These are phyloP conservation scores for Colletotrichum scovillei DNA, from an alignment of 2,329 filamentous ascomycete genomes.

Conservation along the genomic window DNA sequence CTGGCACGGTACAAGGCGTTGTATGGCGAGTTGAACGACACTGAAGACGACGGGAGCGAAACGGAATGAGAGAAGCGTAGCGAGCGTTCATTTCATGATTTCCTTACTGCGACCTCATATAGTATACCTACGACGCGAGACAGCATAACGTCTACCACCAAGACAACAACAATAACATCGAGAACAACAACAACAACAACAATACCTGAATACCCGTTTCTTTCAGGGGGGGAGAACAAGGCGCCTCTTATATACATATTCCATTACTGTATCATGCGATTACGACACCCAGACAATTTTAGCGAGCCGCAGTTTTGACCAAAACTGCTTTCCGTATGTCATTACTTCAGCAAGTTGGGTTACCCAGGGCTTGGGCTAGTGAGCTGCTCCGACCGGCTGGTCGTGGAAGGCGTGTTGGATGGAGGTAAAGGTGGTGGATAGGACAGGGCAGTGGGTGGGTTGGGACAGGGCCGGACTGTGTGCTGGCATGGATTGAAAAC, in stretches of 20 bases:
- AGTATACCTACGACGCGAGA: slow-evolving; percentile 35
- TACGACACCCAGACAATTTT: slow-evolving; percentile 26
- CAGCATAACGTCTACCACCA: slow-evolving; percentile 24
- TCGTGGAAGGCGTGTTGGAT: not conserved
- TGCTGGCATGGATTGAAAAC: not conserved
- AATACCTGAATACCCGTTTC: slow-evolving; percentile 34
- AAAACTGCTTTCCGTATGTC: slow-evolving; percentile 15
- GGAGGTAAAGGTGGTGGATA: not conserved
- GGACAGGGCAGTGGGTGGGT: not conserved
- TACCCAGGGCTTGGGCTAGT: not conserved
- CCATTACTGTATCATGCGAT: slow-evolving; percentile 33
- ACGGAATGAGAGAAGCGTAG: slow-evolving; percentile 42
- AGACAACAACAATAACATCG: slow-evolving; percentile 14
- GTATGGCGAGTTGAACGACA: slow-evolving; percentile 58
- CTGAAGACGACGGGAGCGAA: slow-evolving; percentile 46
- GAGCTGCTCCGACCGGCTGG: not conserved
- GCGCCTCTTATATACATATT: slow-evolving; percentile 32
- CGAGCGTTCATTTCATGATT: slow-evolving; percentile 33
- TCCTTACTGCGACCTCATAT: slow-evolving; percentile 32
- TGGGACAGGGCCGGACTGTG: not conserved
- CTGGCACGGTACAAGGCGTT: slow-evolving; percentile 69
- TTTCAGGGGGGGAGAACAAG: slow-evolving; percentile 16
- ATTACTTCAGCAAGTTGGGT: slow-evolving; percentile 2
- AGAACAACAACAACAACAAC: slow-evolving; percentile 24
- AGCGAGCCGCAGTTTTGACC: slow-evolving; percentile 7